Base-by-base conservation (phyloP, 805 yeast species). In the Ascoidea tarda region DNA sequence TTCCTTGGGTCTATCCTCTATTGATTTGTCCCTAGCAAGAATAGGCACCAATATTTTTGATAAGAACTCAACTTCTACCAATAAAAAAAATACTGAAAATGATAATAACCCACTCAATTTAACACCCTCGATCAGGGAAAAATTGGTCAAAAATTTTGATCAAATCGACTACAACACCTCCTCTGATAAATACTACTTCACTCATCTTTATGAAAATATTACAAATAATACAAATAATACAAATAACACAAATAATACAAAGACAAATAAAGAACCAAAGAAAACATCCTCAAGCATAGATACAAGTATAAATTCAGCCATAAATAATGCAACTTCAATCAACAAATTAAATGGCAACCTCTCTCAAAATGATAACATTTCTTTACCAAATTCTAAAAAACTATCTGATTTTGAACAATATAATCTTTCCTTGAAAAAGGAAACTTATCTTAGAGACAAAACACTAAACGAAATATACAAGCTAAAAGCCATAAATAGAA, bases 341-440 rank as follows among this genome's bases (percentile, higher is more conserved):
- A 38, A 38, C 14, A 38, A 38, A 8, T 38, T 4, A 38, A 38
- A 38, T 38, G 28, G 3, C 28, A 21, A 21, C 28, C 28, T 21
- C 28, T 21, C 28, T 21, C 28, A 21, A 21, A 21, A 21, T 21
- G 28, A 21, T 21, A 21, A 21, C 28, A 21, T 53, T 33, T 50
- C 55, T 10, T 32, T 32, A 32, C 54, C 4, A 16, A 47, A 53
- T 21, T 53, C 51, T 45, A 5, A 49, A 6, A 58, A 50, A 4
- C 46, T 51, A 1, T 54, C 59, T 32, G 74, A 70, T 54, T 70
- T 70, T 51, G 62, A 60, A 6, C 53, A 53, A 5, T 70, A 69
- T 54, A 68, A 70, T 49, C 49, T 55, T n/a, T 63, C 63, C 58
- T 64, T 69, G 1, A 62, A 62, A 46, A 54, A 60, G 50, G 74